Conservation (phyloP, 306 rosid genomes). For the Citrullus mucosospermus region DNA sequence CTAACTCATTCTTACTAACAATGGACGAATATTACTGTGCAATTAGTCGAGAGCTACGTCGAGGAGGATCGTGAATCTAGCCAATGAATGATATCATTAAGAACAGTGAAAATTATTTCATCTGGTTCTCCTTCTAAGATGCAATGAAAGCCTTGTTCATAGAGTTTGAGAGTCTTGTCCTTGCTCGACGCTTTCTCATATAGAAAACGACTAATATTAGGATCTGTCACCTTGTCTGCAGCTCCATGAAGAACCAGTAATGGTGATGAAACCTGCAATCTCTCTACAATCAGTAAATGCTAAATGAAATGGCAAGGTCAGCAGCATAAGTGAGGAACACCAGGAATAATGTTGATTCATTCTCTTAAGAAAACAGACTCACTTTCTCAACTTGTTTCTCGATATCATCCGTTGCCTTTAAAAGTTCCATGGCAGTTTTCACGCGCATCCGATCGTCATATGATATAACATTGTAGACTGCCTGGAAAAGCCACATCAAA, state of each 20-base stretch:
- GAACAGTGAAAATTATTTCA: constrained; percentile 46
- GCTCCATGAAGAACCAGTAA: constrained; percentile 78
- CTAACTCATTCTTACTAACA: not conserved
- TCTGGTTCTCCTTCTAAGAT: constrained; percentile 89
- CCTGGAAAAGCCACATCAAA: constrained; percentile 23
- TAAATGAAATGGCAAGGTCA: not conserved
- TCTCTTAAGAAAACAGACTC: not conserved
- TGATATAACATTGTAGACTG: constrained; percentile 66
- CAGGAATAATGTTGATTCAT: not conserved
- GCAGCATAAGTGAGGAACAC: not conserved
- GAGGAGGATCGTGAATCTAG: constrained; percentile 38
- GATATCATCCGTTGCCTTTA: constrained; percentile 42
- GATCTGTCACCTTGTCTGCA: constrained; percentile 77
- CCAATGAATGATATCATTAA: constrained; percentile 65
- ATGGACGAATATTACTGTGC: not conserved
- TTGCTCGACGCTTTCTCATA: constrained; percentile 62
- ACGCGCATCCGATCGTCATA: constrained; percentile 43
- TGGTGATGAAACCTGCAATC: constrained; percentile 61
- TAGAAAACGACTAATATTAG: constrained; percentile 57
- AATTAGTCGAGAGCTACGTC: not conserved
- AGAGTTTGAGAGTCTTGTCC: constrained; percentile 58
- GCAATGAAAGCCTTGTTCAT: constrained; percentile 59
- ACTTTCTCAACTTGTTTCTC: constrained; percentile 61
- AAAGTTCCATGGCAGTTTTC: constrained; percentile 66
- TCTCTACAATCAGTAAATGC: not conserved